A percentile compares a stretch with the other conserved stretches of the same genome.
Conservation (phyloP, 257 asterid species). For the Solanum etuberosum region DNA sequence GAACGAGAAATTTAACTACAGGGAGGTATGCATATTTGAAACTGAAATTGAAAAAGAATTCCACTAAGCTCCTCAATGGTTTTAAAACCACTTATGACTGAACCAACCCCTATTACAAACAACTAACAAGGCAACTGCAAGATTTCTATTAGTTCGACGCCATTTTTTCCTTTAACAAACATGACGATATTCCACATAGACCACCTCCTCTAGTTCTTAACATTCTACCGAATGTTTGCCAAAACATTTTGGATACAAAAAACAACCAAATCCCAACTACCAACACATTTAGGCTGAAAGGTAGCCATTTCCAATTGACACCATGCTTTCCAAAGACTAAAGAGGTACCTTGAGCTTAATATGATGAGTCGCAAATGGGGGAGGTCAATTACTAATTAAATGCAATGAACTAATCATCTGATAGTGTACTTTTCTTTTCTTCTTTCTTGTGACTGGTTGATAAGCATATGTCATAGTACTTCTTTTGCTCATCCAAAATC, state of each 20-base stretch:
- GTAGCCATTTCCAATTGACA: not conserved
- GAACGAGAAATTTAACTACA: not conserved
- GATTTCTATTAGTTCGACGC: not conserved
- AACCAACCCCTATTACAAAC: not conserved
- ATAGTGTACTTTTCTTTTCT: not conserved
- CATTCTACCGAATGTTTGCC: not conserved
- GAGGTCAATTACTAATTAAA: not conserved
- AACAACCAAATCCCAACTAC: not conserved
- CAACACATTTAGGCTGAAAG: not conserved
- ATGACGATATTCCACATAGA: not conserved
- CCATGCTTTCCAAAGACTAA: not conserved
- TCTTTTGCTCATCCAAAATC: not conserved
- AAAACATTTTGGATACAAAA: not conserved
- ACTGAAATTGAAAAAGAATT: not conserved
- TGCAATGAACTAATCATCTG: not conserved
- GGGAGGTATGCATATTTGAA: not conserved
- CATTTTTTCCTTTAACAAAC: not conserved
- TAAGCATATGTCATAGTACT: not conserved
- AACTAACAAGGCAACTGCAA: not conserved
- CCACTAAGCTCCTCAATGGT: not conserved
- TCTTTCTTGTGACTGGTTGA: not conserved
- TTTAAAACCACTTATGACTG: not conserved
- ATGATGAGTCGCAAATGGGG: not conserved
- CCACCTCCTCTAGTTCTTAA: not conserved
- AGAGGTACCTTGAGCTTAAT: not conserved